Conservation (phyloP, 306 rosid genomes). For the Styphnolobium japonicum region DNA sequence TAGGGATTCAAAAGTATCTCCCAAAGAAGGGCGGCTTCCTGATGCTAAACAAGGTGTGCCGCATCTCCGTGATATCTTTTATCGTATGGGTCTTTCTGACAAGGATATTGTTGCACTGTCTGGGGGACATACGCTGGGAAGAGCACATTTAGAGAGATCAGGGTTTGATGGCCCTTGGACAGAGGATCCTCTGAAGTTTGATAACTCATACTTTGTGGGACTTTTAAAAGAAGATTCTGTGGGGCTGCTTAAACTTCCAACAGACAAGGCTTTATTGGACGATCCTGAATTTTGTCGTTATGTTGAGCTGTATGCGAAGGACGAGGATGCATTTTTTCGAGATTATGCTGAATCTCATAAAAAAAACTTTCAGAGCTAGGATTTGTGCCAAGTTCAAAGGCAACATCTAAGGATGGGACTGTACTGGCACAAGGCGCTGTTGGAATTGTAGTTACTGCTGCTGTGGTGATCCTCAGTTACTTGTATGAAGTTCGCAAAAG, state of each 20-base stretch:
- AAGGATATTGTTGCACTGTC: slow-evolving; percentile 89
- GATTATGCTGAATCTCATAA: slow-evolving; percentile 82
- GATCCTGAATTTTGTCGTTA: slow-evolving; percentile 63
- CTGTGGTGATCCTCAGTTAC: slow-evolving; percentile 78
- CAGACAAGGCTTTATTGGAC: slow-evolving; percentile 71
- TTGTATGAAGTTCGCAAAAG: slow-evolving; percentile 72
- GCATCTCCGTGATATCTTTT: slow-evolving; percentile 74
- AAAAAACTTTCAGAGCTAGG: slow-evolving; percentile 92
- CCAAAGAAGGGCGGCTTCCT: slow-evolving; percentile 86
- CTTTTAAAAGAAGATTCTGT: slow-evolving; percentile 54
- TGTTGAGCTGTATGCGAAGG: slow-evolving; percentile 82
- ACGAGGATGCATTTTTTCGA: slow-evolving; percentile 76
- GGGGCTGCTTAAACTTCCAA: slow-evolving; percentile 70
- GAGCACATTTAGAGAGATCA: slow-evolving; percentile 80
- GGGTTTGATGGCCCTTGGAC: slow-evolving; percentile 97
- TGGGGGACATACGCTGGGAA: slow-evolving; percentile 93
- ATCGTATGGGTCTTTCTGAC: slow-evolving; percentile 83
- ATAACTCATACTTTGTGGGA: slow-evolving; percentile 82
- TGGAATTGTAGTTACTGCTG: slow-evolving; percentile 79
- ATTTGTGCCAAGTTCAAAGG: slow-evolving; percentile 55
- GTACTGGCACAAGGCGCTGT: slow-evolving; percentile 66
- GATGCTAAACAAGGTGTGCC: slow-evolving; percentile 76
- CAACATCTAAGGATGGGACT: slow-evolving; percentile 44
- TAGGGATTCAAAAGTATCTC: slow-evolving; percentile 69
- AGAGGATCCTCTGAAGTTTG: slow-evolving; percentile 80